Evolutionary conservation across 805 yeast genomes (phyloP).

Genomic region (Kregervanrija fluxuum): DNA sequence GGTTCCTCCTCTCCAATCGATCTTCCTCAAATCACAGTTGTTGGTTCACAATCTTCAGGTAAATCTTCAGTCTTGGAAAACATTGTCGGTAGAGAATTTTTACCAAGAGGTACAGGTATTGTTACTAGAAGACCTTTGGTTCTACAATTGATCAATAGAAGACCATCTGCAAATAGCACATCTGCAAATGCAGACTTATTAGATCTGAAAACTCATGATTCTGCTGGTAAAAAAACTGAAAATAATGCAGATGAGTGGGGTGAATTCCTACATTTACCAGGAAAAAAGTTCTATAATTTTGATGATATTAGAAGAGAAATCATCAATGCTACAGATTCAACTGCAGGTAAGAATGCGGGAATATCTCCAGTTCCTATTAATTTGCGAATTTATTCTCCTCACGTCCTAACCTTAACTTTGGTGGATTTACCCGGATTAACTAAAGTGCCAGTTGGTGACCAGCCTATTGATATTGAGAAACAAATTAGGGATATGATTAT

Average conservation of each 20-base stretch:
- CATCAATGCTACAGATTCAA: slow-evolving; percentile 82
- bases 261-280: slow-evolving; percentile 89
- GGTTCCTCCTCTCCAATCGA: slow-evolving; percentile 87
- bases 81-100: slow-evolving; percentile 84
- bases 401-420: slow-evolving; percentile 85
- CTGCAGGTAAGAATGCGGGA: slow-evolving; percentile 78
- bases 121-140: slow-evolving; percentile 87
- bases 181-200: slow-evolving; percentile 31
- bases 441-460: slow-evolving; percentile 98
- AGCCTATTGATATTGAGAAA: slow-evolving; percentile 92
- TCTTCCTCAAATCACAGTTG: slow-evolving; percentile 91
- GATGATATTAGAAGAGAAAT: slow-evolving; percentile 86
- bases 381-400: slow-evolving; percentile 87
- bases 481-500: slow-evolving; percentile 90
- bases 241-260: slow-evolving; percentile 92
- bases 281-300: slow-evolving; percentile 79
- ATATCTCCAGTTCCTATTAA: slow-evolving; percentile 91
- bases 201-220: slow-evolving; percentile 36
- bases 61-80: slow-evolving; percentile 86
- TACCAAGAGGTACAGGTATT: slow-evolving; percentile 90
- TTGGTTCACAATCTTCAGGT: slow-evolving; percentile 87
- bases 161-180: slow-evolving; percentile 29
- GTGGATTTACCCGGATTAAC: slow-evolving; percentile 97
- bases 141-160: slow-evolving; percentile 68
- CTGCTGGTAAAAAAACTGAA: slow-evolving; percentile 47